Base-by-base conservation (phyloP, 139 green algal genomes). In the Closterium sp. region DNA sequence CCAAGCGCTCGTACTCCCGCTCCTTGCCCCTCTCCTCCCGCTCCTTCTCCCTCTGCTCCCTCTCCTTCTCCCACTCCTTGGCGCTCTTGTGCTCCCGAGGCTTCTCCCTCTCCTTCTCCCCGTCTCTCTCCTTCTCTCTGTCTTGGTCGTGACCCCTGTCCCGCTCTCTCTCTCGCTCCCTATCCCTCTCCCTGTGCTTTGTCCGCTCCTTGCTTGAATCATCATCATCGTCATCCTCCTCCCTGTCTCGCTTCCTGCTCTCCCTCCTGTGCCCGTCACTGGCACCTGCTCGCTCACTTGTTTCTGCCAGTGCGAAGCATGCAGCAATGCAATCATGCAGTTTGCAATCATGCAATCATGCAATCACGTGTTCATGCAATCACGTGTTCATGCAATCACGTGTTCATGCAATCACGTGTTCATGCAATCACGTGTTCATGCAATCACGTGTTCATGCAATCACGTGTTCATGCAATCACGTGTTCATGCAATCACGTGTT, bases 1-100 rank as follows among this genome's bases (percentile, higher is more conserved):
- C 89, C n/a, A 91, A 25, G 7, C 84, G 90, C 34, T 76, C 84
- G 66, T 86, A 83, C 33, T 90, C 84, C 64, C 35, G n/a, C 38
- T 92, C 90, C 66, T 89, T 89, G 35, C 88, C 69, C 33, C 33
- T n/a, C 33, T 38, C 85, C 85, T 31, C 85, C n/a, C 30, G 12
- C 33, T 84, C 35, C n/a, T 84, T 90, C n/a, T 84, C 87, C 87
- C 33, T 21, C 87, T 32, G 25, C 87, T 30, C 38, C 87, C 32
- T 38, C 25, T 30, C 87, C n/a, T 33, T 38, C 33, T 90, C 36
- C 38, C 85, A 30, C 85, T 34, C 28, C 64, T 43, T 76, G 16
- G 55, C 55, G 25, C 55, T 76, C 55, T 76, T 33, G 28, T 91
- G 89, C 69, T 43, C 31, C 1, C 89, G 2, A 1, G 69, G 43